Evolutionary conservation across 257 asterid species (phyloP).

Genomic region (Solanum microdontum): DNA sequence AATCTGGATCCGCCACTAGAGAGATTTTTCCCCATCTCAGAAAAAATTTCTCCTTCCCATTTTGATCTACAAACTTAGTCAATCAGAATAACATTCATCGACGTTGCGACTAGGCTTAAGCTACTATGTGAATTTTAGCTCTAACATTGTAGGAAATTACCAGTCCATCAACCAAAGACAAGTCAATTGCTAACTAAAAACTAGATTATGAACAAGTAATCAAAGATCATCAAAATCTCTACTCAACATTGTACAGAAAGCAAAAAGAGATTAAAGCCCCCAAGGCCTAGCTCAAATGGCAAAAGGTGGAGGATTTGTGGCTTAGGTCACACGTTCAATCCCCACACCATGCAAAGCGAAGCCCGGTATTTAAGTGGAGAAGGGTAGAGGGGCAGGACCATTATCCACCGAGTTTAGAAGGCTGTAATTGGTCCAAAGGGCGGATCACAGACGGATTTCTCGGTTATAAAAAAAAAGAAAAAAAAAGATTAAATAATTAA

Average conservation of each 20-base stretch:
- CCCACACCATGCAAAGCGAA: no score
- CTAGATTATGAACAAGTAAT: not conserved
- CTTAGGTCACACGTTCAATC: no score
- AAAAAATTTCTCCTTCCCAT: not conserved
- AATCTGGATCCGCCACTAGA: not conserved
- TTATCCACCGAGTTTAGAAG: no score
- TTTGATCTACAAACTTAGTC: not conserved
- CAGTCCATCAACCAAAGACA: not conserved
- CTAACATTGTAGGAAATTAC: not conserved
- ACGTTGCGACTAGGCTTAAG: not conserved
- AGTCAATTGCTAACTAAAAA: not conserved
- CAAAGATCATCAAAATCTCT: not conserved
- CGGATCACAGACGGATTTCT: no score
- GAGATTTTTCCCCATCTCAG: not conserved
- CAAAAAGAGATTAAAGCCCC: not conserved
- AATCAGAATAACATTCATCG: not conserved
- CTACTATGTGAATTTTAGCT: not conserved
- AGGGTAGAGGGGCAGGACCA: no score
- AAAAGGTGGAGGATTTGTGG: no score
- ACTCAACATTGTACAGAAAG: not conserved
- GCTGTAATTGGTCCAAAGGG: no score
- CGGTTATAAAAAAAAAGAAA: no score
- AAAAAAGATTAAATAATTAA: no score
- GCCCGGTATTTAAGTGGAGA: no score
- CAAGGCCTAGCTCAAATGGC: no score